These are phyloP conservation scores for Boletus austroedulis DNA, from an alignment of 1,284 basidiomycete species.

Conservation along the genomic window DNA sequence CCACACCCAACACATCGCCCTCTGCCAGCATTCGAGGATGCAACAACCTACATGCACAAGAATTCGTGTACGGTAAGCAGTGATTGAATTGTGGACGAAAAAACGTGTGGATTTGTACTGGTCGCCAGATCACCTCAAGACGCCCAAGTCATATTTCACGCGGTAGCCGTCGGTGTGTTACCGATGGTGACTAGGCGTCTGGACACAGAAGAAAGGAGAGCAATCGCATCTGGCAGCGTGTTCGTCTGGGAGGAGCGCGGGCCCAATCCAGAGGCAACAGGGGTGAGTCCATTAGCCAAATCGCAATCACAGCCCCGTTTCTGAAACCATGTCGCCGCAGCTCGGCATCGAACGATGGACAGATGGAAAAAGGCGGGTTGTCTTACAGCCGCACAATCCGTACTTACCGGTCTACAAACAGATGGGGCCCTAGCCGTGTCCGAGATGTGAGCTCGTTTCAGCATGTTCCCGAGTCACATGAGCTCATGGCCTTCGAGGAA, in stretches of 20 bases:
- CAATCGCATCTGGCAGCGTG: constrained; percentile 64
- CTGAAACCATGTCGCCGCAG: constrained; percentile 33
- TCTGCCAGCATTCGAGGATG: constrained; percentile 30
- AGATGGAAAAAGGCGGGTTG: constrained; percentile 60
- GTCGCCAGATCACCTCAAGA: constrained; percentile 55
- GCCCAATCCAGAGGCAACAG: constrained; percentile 61
- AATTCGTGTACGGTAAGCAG: constrained; percentile 35
- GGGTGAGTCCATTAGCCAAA: constrained; percentile 45
- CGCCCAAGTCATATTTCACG: constrained; percentile 75
- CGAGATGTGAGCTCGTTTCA: constrained; percentile 54
- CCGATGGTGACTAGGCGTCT: constrained; percentile 72
- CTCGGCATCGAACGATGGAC: constrained; percentile 79
- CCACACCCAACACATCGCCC: constrained; percentile 17
- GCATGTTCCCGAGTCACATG: background rate
- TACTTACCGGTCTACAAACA: constrained; percentile 16
- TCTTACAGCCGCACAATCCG: constrained; percentile 30
- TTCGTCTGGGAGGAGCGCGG: constrained; percentile 83
- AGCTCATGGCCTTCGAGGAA: constrained; percentile 45
- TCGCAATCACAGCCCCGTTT: background rate
- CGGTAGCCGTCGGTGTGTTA: constrained; percentile 56
- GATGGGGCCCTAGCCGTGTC: constrained; percentile 76
- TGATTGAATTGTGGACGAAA: constrained; percentile 25
- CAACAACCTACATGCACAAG: constrained; percentile 47
- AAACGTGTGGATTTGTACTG: constrained; percentile 30
- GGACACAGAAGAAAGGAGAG: constrained; percentile 68